phyloP scores from a whole-genome alignment of 106 monocot genomes.

The Apostasia shenzhenica region DNA sequence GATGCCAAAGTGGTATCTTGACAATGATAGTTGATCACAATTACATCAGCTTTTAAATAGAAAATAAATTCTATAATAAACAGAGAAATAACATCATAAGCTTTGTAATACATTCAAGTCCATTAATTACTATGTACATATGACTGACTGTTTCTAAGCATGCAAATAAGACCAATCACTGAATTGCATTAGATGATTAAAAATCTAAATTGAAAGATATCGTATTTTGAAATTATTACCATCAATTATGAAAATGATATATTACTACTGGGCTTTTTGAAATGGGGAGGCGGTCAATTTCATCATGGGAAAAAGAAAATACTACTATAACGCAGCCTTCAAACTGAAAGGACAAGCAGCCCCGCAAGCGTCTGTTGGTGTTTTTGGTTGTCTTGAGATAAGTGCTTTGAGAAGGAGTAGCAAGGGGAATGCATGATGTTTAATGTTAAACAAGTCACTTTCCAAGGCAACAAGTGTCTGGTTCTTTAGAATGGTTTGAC shows the following conservation, averaged over 20 bases:
- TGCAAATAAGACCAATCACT: too few species aligned
- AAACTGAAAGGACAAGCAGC: not conserved
- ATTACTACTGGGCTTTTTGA: not conserved
- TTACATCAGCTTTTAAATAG: too few species aligned
- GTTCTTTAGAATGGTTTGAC: too few species aligned
- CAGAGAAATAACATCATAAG: not conserved
- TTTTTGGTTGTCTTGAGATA: not conserved
- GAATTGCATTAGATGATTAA: too few species aligned
- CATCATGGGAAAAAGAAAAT: not conserved
- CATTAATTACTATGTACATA: not conserved
- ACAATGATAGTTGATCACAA: not conserved
- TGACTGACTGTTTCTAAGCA: not conserved
- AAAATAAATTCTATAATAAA: not conserved
- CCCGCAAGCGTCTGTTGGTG: not conserved
- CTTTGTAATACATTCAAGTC: not conserved
- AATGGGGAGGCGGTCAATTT: not conserved
- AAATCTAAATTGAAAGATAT: not conserved
- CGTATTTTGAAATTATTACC: not conserved
- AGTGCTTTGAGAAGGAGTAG: too few species aligned
- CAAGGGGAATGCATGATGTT: not conserved
- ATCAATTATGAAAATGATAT: too few species aligned
- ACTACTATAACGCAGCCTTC: not conserved
- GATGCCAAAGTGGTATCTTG: constrained; percentile 76
- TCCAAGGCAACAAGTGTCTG: not conserved
- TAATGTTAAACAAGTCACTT: not conserved